Percentiles rank a stretch among this genome's conserved stretches.
These are phyloP conservation scores for Orychophragmus violaceus DNA, from an alignment of 345 rosid genomes.

Conservation along the genomic window DNA sequence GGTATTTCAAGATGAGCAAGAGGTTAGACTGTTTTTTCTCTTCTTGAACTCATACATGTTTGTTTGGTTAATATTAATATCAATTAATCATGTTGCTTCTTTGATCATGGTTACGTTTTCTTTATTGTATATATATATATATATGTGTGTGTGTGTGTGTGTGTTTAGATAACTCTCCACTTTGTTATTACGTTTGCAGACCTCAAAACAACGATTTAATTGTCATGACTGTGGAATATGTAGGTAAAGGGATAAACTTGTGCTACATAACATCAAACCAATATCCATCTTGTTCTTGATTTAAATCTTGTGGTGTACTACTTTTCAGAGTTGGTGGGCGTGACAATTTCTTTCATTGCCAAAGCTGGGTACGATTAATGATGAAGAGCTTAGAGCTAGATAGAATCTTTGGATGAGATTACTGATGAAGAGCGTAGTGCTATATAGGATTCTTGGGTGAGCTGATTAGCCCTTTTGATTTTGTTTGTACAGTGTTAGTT, in stretches of 20 bases:
- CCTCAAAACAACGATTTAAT: slow-evolving; percentile 52
- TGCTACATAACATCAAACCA: too few relatives aligned
- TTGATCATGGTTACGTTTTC: background rate
- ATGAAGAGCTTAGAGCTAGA: too few relatives aligned
- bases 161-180: background rate
- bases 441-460: too few relatives aligned
- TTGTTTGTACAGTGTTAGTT: too few relatives aligned
- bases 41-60: too few relatives aligned
- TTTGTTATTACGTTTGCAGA: slow-evolving; percentile 31
- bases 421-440: too few relatives aligned
- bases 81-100: slow-evolving; percentile 39
- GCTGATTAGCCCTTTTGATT: too few relatives aligned
- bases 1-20: slow-evolving; percentile 60
- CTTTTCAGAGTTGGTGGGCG: slow-evolving; percentile 70
- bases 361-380: too few relatives aligned
- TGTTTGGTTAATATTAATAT: too few relatives aligned
- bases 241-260: slow-evolving; percentile 41
- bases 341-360: slow-evolving; percentile 64
- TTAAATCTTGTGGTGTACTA: background rate
- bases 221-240: slow-evolving; percentile 79
- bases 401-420: too few relatives aligned
- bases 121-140: background rate
- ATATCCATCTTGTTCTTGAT: background rate
- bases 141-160: too few relatives aligned
- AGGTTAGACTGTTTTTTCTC: too few relatives aligned